These are phyloP conservation scores for Claviceps fusiformis DNA, from an alignment of 2,329 filamentous ascomycete genomes.

Conservation along the genomic window DNA sequence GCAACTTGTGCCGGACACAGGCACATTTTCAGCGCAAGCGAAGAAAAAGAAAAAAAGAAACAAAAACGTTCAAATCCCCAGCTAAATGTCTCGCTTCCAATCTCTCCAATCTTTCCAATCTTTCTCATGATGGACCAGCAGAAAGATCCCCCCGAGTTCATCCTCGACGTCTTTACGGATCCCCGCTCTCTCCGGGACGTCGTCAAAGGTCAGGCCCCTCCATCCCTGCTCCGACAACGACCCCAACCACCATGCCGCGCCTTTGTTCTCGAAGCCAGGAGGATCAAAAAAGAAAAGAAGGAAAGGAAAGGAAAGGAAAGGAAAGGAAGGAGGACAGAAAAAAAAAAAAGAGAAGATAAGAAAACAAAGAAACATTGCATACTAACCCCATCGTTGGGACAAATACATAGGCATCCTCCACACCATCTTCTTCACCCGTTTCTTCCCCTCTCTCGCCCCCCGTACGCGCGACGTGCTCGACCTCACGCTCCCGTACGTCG, in stretches of 20 bases:
- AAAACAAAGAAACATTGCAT: neutral
- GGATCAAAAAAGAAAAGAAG: neutral
- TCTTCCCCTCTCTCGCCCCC: constrained; percentile 78
- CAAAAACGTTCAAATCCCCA: neutral
- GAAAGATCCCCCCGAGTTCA: constrained; percentile 65
- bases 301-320: neutral
- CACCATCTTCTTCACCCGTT: constrained; percentile 97
- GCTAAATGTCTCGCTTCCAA: too few relatives aligned
- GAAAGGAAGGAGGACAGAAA: too few relatives aligned
- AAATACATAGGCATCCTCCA: constrained; percentile 64
- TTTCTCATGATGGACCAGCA: constrained; percentile 29
- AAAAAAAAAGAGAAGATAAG: too few relatives aligned
- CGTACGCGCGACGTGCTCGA: constrained; percentile 81
- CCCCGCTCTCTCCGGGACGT: constrained; percentile 81
- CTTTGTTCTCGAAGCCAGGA: too few relatives aligned
- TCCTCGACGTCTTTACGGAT: constrained; percentile 87
- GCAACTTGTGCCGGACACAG: too few relatives aligned
- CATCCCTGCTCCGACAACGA: neutral
- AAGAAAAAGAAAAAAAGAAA: neutral
- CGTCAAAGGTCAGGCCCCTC: constrained; percentile 56
- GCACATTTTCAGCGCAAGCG: too few relatives aligned
- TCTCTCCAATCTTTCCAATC: too few relatives aligned
- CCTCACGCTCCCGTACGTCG: constrained; percentile 76
- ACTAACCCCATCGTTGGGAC: neutral
- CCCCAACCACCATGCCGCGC: too few relatives aligned